These are phyloP conservation scores for Stagonosporopsis tanaceti DNA, from an alignment of 2,329 filamentous ascomycete species.

Conservation along the genomic window DNA sequence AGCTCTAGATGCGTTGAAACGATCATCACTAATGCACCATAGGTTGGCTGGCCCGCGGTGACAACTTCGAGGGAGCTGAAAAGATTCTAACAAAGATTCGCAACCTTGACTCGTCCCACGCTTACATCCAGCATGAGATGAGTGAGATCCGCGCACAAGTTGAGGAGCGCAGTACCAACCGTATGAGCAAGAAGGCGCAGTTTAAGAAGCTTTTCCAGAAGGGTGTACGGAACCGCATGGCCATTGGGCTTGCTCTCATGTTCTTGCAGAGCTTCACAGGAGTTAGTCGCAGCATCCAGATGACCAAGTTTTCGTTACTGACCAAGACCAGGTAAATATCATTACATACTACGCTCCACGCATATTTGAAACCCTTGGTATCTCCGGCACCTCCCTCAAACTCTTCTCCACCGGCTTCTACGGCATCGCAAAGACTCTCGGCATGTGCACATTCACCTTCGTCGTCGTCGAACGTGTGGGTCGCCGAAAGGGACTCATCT, in stretches of 20 bases:
- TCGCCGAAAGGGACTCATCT: slow-evolving; percentile 54
- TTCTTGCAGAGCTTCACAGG: slow-evolving; percentile 49
- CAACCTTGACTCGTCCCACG: slow-evolving; percentile 53
- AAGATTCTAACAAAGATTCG: slow-evolving; percentile 55
- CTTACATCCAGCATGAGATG: slow-evolving; percentile 59
- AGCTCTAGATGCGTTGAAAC: not conserved
- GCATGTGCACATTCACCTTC: slow-evolving; percentile 52
- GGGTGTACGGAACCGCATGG: slow-evolving; percentile 50
- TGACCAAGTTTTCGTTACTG: not conserved
- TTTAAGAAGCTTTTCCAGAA: slow-evolving; percentile 51
- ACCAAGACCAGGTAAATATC: slow-evolving; percentile 38
- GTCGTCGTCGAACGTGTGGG: slow-evolving; percentile 52
- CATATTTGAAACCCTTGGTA: slow-evolving; percentile 55
- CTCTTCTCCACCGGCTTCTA: slow-evolving; percentile 62
- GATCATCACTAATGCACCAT: not conserved
- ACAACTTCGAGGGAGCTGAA: slow-evolving; percentile 51
- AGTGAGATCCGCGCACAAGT: slow-evolving; percentile 55
- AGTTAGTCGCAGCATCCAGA: slow-evolving; percentile 21
- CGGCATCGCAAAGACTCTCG: slow-evolving; percentile 52
- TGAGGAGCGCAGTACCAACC: slow-evolving; percentile 41
- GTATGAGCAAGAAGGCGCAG: slow-evolving; percentile 39
- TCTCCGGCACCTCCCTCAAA: slow-evolving; percentile 52
- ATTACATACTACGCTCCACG: slow-evolving; percentile 50
- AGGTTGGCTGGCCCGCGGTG: slow-evolving; percentile 37
- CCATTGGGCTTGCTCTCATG: slow-evolving; percentile 51